phyloP scores from a whole-genome alignment of 2,329 filamentous ascomycete genomes.

The Exophiala alcalophila region DNA sequence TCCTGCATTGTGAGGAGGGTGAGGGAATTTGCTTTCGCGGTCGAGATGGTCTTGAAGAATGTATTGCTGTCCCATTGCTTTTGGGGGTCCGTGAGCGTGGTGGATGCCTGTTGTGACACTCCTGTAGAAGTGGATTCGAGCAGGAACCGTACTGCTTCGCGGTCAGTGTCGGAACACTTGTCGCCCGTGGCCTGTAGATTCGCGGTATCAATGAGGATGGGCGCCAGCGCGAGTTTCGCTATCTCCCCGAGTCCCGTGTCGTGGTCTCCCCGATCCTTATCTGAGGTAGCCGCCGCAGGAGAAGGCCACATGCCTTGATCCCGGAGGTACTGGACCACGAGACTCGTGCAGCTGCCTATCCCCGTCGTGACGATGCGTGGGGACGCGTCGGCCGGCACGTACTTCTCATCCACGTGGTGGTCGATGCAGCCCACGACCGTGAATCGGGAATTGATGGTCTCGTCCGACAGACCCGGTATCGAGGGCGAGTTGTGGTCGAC shows the following conservation, averaged over 20 bases:
- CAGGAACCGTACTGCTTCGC: constrained; percentile 50
- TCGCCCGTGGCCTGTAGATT: constrained; percentile 43
- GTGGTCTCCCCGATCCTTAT: too few species aligned
- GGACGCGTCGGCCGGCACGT: constrained; percentile 45
- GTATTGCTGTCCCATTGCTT: constrained; percentile 33
- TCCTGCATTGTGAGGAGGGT: constrained; percentile 53
- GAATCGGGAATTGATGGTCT: constrained; percentile 41
- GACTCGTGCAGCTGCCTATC: constrained; percentile 58
- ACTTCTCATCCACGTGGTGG: constrained; percentile 60
- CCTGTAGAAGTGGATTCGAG: constrained; percentile 50
- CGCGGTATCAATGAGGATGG: constrained; percentile 46
- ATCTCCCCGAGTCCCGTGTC: constrained; percentile 42
- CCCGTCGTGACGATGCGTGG: constrained; percentile 54
- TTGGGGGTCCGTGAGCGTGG: background rate
- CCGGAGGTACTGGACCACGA: constrained; percentile 51
- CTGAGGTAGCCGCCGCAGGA: constrained; percentile 34
- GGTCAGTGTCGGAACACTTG: constrained; percentile 48
- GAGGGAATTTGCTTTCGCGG: constrained; percentile 55
- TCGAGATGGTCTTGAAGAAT: constrained; percentile 53
- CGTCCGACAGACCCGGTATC: constrained; percentile 24
- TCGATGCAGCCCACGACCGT: constrained; percentile 57
- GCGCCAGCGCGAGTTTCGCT: constrained; percentile 40
- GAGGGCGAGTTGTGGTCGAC: constrained; percentile 49
- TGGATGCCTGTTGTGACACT: background rate
- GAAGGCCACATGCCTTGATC: constrained; percentile 45